These are phyloP conservation scores for Scedosporium boydii DNA, from an alignment of 2,329 filamentous ascomycete species.

Conservation along the genomic window DNA sequence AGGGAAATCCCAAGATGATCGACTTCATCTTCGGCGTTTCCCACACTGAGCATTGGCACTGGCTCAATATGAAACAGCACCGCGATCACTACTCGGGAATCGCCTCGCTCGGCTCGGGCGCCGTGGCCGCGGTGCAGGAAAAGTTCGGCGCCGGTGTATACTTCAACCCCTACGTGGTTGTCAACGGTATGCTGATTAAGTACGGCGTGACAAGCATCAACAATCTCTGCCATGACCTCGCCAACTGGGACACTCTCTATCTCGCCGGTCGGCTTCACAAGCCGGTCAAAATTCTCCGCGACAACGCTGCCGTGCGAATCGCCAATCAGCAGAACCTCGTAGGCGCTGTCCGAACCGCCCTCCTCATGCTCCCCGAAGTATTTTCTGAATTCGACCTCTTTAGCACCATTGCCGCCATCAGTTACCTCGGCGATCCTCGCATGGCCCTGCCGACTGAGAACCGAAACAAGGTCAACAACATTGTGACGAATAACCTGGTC, in stretches of 20 bases:
- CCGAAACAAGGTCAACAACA: slow-evolving; percentile 85
- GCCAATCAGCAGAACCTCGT: slow-evolving; percentile 95
- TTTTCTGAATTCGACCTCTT: slow-evolving; percentile 89
- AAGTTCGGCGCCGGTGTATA: slow-evolving; percentile 88
- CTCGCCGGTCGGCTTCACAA: slow-evolving; percentile 95
- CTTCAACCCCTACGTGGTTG: slow-evolving; percentile 90
- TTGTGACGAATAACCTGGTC: slow-evolving; percentile 80
- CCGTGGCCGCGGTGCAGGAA: slow-evolving; percentile 80
- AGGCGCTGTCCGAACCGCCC: slow-evolving; percentile 79
- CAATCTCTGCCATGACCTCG: slow-evolving; percentile 77
- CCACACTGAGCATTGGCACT: slow-evolving; percentile 94
- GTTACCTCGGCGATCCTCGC: slow-evolving; percentile 91
- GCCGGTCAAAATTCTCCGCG: slow-evolving; percentile 92
- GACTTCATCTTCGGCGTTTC: slow-evolving; percentile 97
- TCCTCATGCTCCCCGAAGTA: slow-evolving; percentile 71
- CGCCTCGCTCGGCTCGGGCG: slow-evolving; percentile 71
- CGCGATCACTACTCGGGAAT: slow-evolving; percentile 86
- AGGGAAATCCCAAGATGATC: slow-evolving; percentile 88
- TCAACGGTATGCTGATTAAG: slow-evolving; percentile 94
- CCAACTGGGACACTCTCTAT: slow-evolving; percentile 89
- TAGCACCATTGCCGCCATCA: slow-evolving; percentile 81
- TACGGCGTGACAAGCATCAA: slow-evolving; percentile 95
- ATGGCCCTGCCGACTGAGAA: slow-evolving; percentile 89
- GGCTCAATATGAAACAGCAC: slow-evolving; percentile 79
- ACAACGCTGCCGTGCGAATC: slow-evolving; percentile 83